Conservation (phyloP, 2,329 filamentous ascomycete species). For the Fusarium torreyae region DNA sequence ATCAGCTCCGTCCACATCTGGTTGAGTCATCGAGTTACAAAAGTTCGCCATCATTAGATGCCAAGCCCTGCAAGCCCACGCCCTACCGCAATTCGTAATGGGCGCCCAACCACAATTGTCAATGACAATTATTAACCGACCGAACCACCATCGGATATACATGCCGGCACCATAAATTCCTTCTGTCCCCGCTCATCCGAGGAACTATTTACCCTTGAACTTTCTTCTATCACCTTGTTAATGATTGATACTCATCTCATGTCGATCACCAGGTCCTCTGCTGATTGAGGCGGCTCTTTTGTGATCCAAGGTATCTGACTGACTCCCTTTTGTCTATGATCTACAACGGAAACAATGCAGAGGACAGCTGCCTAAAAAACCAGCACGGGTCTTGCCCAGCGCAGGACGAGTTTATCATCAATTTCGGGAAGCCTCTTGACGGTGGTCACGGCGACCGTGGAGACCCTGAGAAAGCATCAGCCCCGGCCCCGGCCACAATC, state of each 20-base stretch:
- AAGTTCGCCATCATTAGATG: not conserved
- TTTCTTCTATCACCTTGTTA: not conserved
- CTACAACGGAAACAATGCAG: conserved; percentile 47
- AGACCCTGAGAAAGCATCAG: conserved; percentile 25
- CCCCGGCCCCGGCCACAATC: conserved; percentile 5
- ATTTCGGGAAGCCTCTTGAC: not conserved
- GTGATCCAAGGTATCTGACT: conserved; percentile 7
- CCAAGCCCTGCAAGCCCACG: conserved; percentile 25
- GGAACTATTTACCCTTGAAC: not conserved
- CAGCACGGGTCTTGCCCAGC: conserved; percentile 26
- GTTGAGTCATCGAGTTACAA: conserved; percentile 16
- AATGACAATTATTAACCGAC: conserved; percentile 27
- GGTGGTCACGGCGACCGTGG: not conserved
- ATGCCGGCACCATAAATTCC: conserved; percentile 33
- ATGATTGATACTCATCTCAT: not conserved
- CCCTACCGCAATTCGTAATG: conserved; percentile 16
- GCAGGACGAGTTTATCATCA: conserved; percentile 28
- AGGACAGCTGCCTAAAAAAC: conserved; percentile 53
- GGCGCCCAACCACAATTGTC: conserved; percentile 16
- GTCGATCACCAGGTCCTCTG: not conserved
- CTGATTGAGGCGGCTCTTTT: conserved; percentile 7
- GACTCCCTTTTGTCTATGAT: conserved; percentile 26
- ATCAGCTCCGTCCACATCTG: not conserved
- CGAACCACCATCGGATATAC: conserved; percentile 10
- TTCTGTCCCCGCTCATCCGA: not conserved